phyloP scores from a whole-genome alignment of 345 rosid species.

The Eucalyptus pauciflora region DNA sequence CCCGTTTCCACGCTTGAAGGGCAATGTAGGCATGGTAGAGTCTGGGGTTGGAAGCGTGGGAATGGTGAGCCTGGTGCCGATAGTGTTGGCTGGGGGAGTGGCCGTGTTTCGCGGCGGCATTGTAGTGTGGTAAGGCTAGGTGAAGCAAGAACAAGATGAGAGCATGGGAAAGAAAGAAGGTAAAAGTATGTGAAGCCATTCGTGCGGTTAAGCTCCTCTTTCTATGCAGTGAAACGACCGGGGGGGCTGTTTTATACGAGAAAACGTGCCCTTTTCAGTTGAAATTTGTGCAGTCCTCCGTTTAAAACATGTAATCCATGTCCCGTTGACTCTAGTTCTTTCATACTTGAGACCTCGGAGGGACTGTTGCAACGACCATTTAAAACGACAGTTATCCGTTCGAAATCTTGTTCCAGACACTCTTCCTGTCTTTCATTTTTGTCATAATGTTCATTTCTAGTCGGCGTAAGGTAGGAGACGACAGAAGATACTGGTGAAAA shows the following conservation, averaged over 20 bases:
- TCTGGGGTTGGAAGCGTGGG: slow-evolving; percentile 18
- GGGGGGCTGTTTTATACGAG: neutral
- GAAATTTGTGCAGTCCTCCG: slow-evolving; percentile 10
- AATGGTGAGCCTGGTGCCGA: slow-evolving; percentile 5
- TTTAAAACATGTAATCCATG: slow-evolving; percentile 24
- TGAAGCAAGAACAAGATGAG: slow-evolving; percentile 13
- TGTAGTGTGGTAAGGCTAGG: slow-evolving; percentile 6
- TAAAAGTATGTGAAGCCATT: slow-evolving; percentile 30
- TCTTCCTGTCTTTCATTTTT: neutral
- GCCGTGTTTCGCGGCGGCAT: slow-evolving; percentile 35
- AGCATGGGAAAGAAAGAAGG: neutral
- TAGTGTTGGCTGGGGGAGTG: slow-evolving; percentile 15
- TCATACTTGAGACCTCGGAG: neutral
- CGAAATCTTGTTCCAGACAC: neutral
- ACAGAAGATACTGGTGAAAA: neutral
- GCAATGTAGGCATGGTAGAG: slow-evolving; percentile 66
- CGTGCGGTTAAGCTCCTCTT: neutral
- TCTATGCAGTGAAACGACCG: neutral
- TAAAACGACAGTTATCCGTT: slow-evolving; percentile 35
- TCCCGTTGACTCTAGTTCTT: neutral
- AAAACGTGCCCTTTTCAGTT: neutral
- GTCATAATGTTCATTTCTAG: neutral
- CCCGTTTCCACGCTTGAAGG: slow-evolving; percentile 65
- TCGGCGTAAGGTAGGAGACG: neutral
- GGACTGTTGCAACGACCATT: slow-evolving; percentile 13